Base-by-base conservation (phyloP, 108 stramenopile genomes). In the Cyclotella distinguenda region DNA sequence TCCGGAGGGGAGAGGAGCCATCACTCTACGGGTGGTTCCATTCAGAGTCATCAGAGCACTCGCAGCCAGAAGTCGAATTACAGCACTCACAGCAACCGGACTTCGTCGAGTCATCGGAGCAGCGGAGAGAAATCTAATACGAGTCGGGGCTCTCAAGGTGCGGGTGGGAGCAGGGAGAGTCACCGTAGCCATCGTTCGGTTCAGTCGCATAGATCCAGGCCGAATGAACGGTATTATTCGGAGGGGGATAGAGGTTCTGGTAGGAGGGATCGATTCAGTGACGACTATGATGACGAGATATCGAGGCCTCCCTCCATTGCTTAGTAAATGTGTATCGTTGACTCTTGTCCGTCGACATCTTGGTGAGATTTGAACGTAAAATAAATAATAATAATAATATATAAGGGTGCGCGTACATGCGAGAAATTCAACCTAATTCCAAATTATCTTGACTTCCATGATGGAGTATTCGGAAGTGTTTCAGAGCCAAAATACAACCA, bases 401-500 rank as follows among this genome's bases (percentile, higher is more conserved):
- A n/a, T n/a, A n/a, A n/a, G n/a, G n/a, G n/a, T n/a, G n/a, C n/a
- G n/a, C n/a, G n/a, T n/a, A n/a, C n/a, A n/a, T n/a, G n/a, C 23
- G 47, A 21, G 3, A 2, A 22, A 38, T 10, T 8, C 12, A 38
- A 38, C 8, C 8, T 8, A 38, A 38, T 38, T 55, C 31, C 18
- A 38, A 6, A 19, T 38, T 39, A 19, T 1, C 55, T 36, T 2
- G 10, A 56, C 3, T 1, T 22, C n/a, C n/a, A n/a, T n/a, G n/a
- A n/a, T n/a, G n/a, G n/a, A n/a, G n/a, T n/a, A n/a, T n/a, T n/a
- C n/a, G n/a, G n/a, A n/a, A n/a, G 23, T 22, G 46, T 10, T 48
- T 77, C 69, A 88, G 55, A 90, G 56, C 89, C 89, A 90, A 27
- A 81, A 81, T 3, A 94, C 93, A 42, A 89, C 60, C 51, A 85